Percentiles rank a stretch among this genome's conserved stretches.
These are phyloP conservation scores for Stachybotrys chlorohalonatus DNA, from an alignment of 2,329 filamentous ascomycete species.

Conservation along the genomic window DNA sequence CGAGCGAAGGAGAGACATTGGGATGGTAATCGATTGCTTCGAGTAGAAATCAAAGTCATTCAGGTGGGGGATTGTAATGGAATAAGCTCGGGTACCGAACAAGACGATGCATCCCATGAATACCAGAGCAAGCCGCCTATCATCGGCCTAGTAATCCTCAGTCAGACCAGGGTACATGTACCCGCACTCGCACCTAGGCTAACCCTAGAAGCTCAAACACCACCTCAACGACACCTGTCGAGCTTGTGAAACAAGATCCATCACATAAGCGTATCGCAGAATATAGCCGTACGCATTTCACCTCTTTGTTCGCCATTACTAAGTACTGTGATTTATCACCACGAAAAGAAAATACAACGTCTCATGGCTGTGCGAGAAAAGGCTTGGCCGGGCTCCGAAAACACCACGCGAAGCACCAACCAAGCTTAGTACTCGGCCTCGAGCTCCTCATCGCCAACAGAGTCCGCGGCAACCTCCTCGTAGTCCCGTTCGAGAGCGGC, in stretches of 20 bases:
- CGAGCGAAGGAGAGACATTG: conserved; percentile 26
- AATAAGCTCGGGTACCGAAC: conserved; percentile 1
- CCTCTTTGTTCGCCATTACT: neutral
- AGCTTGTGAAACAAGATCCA: neutral
- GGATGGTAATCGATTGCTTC: conserved; percentile 2
- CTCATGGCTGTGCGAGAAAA: conserved; percentile 7
- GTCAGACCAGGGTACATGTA: neutral
- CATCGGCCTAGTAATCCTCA: neutral
- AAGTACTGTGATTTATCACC: conserved; percentile 17
- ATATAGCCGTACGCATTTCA: neutral
- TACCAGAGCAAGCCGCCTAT: neutral
- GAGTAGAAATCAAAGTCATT: neutral
- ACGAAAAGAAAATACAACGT: conserved; percentile 25
- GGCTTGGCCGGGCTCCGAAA: conserved; percentile 3
- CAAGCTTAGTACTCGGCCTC: conserved; percentile 83
- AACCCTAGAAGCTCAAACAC: neutral
- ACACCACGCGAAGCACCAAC: neutral
- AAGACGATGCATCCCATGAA: neutral
- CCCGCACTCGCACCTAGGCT: neutral
- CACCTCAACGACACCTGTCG: neutral
- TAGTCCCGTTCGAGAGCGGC: conserved; percentile 97
- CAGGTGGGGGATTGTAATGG: conserved; percentile 5
- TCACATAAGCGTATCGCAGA: neutral
- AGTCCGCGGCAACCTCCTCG: conserved; percentile 96
- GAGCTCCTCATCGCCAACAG: conserved; percentile 74